Evolutionary conservation across 2,329 filamentous ascomycete species (phyloP).

Genomic region (Diaporthe caulivora): DNA sequence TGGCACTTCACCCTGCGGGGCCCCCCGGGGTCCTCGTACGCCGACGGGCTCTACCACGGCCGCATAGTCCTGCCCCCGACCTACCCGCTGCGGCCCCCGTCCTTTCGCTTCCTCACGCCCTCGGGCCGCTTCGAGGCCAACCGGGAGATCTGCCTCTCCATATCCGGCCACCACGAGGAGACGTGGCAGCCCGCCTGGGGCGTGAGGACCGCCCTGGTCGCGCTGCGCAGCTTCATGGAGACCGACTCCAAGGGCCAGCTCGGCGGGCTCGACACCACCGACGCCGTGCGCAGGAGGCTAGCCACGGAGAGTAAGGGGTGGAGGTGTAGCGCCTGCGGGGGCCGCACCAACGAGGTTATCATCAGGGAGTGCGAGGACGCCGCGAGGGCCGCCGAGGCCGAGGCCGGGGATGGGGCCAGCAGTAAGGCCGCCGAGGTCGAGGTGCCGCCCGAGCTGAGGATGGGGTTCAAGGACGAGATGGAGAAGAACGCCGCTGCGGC

Average conservation of each 20-base stretch:
- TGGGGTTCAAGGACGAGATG: slow-evolving; percentile 83
- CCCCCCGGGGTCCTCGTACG: slow-evolving; percentile 84
- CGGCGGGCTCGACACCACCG: slow-evolving; percentile 84
- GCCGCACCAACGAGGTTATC: slow-evolving; percentile 78
- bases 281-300: slow-evolving; percentile 74
- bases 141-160: slow-evolving; percentile 94
- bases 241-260: slow-evolving; percentile 89
- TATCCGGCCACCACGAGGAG: slow-evolving; percentile 96
- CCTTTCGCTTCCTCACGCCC: slow-evolving; percentile 95
- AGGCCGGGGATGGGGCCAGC: slow-evolving; percentile 37
- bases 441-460: slow-evolving; percentile 67
- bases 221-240: slow-evolving; percentile 92
- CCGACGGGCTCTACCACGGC: slow-evolving; percentile 90
- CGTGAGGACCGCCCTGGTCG: slow-evolving; percentile 86
- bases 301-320: slow-evolving; percentile 76
- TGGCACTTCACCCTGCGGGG: slow-evolving; percentile 99
- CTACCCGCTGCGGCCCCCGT: slow-evolving; percentile 92
- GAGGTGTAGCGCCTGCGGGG: slow-evolving; percentile 80
- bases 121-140: slow-evolving; percentile 96
- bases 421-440: slow-evolving; percentile 55
- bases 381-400: slow-evolving; percentile 52
- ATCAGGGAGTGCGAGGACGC: slow-evolving; percentile 76
- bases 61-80: slow-evolving; percentile 90
- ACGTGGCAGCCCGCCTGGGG: slow-evolving; percentile 99
- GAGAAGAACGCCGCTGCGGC: slow-evolving; percentile 50